phyloP scores from a whole-genome alignment of 495 filamentous ascomycete species.

The Hyaloscypha hepaticicola region DNA sequence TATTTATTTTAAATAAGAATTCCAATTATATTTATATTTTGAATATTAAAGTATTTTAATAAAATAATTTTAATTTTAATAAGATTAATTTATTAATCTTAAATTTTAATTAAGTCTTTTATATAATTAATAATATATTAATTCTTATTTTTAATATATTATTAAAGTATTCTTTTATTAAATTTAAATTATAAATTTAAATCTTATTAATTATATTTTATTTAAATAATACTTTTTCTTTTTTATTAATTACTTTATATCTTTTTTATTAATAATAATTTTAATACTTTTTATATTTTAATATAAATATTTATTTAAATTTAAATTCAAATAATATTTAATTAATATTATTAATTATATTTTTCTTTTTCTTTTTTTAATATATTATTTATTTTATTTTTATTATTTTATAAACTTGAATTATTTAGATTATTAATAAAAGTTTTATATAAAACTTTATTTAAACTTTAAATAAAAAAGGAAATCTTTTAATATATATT shows the following conservation, averaged over 20 bases:
- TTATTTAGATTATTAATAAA: conserved; percentile 34
- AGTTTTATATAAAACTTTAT: conserved; percentile 31
- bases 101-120: conserved; percentile 83
- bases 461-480: conserved; percentile 42
- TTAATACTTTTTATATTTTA: neutral
- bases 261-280: neutral
- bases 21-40: conserved; percentile 81
- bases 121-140: conserved; percentile 80
- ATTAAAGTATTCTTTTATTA: conserved; percentile 70
- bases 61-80: conserved; percentile 51
- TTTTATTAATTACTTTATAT: conserved; percentile 23
- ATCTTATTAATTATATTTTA: no score
- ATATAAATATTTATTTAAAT: conserved; percentile 1
- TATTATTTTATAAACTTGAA: conserved; percentile 47
- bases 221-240: conserved; percentile 28
- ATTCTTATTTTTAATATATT: conserved; percentile 60
- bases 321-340: conserved; percentile 37
- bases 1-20: conserved; percentile 56
- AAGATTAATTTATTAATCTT: conserved; percentile 72
- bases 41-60: conserved; percentile 64
- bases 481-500: conserved; percentile 52
- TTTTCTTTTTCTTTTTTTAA: conserved; percentile 17
- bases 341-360: conserved; percentile 45
- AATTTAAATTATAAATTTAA: conserved; percentile 62
- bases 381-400: conserved; percentile 44